Evolutionary conservation across 768 basidiomycete species (phyloP).

Genomic region (Clitopilus passeckerianus): DNA sequence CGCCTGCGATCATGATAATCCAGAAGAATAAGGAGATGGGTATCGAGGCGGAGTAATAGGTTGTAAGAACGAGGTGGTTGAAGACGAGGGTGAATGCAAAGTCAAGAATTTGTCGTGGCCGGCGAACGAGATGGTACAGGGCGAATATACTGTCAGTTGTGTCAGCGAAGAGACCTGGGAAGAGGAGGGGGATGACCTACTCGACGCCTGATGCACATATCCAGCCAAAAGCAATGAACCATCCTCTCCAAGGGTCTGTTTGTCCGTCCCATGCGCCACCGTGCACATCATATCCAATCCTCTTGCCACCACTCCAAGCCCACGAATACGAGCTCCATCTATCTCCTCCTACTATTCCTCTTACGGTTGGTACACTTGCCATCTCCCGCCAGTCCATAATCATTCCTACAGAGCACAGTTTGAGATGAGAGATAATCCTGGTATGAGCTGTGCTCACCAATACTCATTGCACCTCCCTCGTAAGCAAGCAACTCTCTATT

Average conservation of each 20-base stretch:
- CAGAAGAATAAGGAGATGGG: constrained; percentile 95
- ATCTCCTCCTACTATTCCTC: constrained; percentile 56
- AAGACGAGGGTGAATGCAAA: constrained; percentile 88
- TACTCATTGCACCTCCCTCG: constrained; percentile 76
- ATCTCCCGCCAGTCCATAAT: constrained; percentile 98
- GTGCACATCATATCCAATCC: constrained; percentile 56
- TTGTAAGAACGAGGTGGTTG: constrained; percentile 90
- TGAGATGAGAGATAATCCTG: neutral
- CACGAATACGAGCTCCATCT: constrained; percentile 65
- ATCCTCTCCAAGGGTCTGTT: constrained; percentile 77
- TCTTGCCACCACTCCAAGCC: constrained; percentile 79
- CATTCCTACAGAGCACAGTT: constrained; percentile 50
- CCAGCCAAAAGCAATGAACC: constrained; percentile 91
- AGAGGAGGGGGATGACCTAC: constrained; percentile 47
- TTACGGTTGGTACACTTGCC: constrained; percentile 78
- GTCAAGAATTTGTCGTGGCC: constrained; percentile 93
- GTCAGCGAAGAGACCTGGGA: neutral
- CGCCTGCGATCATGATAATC: constrained; percentile 67
- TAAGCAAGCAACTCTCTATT: constrained; percentile 64
- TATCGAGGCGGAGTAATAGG: constrained; percentile 79
- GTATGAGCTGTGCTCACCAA: constrained; percentile 42
- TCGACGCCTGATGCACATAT: constrained; percentile 75
- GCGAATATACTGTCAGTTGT: constrained; percentile 59
- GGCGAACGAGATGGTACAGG: constrained; percentile 81
- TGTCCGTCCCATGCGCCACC: constrained; percentile 60